Evolutionary conservation across 805 yeast species (phyloP), one percentile per base, ranked within the genome.

Genomic region (Candida odintsovae): DNA sequence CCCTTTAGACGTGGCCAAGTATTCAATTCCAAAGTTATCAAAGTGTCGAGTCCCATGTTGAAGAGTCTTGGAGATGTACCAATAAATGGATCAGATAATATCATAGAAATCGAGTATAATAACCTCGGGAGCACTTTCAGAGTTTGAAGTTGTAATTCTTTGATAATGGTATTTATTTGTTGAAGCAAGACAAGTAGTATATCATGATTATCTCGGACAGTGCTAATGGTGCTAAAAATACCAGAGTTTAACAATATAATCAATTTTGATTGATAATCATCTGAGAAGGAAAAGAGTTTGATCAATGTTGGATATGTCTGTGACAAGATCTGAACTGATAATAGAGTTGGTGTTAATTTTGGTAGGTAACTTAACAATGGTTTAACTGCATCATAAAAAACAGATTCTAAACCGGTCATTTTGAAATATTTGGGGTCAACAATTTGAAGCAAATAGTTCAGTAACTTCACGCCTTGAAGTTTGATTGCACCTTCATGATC

Each of bases 401-500:
- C 47, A 6, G 45, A 38, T 3, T 42, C 40, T 1, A 58, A 37
- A 2, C 59, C 59, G 0, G 62, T 60, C 21, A 46, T 29, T 6
- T 41, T 38, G 6, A 60, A 43, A 37, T 40, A 57, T 3, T 42
- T 44, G 2, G 49, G 43, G 10, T 54, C 54, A n/a, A 53, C 47
- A 6, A 28, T 40, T 2, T 50, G 50, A 28, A 60, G 47, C 13
- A 60, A 15, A 1, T 35, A 21, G 3, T 50, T 41, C 7, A 60
- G 26, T 1, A 60, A 31, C 28, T 35, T 38, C 10, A 58, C 58
- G 22, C 64, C 64, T 39, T 47, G 39, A 1, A 56, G 29, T 40
- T 59, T 59, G 4, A 60, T 54, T 6, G 48, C 42, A 4, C 57
- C 61, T 29, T 60, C 64, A 44, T 60, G 61, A 29, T 60, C 63